Evolutionary conservation across 768 basidiomycete genomes (phyloP).

Genomic region (Agrocybe praecox): DNA sequence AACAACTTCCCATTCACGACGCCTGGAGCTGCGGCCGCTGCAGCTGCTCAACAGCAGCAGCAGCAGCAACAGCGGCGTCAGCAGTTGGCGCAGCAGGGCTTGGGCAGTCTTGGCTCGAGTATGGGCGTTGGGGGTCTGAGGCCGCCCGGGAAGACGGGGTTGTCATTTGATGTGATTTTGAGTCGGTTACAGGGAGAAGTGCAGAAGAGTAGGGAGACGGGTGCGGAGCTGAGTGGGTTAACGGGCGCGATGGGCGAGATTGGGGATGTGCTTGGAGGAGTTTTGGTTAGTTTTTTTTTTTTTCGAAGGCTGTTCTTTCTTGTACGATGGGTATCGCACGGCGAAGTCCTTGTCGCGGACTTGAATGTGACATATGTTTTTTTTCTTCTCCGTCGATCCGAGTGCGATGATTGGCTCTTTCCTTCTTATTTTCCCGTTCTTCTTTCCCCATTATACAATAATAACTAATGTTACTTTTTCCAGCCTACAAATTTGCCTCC

Average conservation of each 20-base stretch:
- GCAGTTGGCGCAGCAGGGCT: constrained; percentile 56
- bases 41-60: not conserved
- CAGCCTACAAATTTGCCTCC: constrained; percentile 65
- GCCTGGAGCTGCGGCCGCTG: not conserved
- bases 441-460: too few species aligned
- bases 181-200: constrained; percentile 89
- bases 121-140: constrained; percentile 68
- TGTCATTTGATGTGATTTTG: constrained; percentile 92
- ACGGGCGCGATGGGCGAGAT: constrained; percentile 87
- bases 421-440: too few species aligned
- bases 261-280: constrained; percentile 87
- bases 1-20: constrained; percentile 15
- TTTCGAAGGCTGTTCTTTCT: not conserved
- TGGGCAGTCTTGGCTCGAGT: constrained; percentile 49
- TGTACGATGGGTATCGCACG: too few species aligned
- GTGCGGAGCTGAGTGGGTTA: constrained; percentile 78
- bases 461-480: not conserved
- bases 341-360: not conserved
- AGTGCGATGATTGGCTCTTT: too few species aligned
- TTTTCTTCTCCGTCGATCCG: too few species aligned
- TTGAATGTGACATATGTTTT: not conserved
- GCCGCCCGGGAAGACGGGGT: constrained; percentile 80
- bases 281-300: constrained; percentile 53
- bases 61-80: constrained; percentile 50
- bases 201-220: constrained; percentile 94